phyloP scores from a whole-genome alignment of 1,139 yeast species.

The Hansenula sp. region DNA sequence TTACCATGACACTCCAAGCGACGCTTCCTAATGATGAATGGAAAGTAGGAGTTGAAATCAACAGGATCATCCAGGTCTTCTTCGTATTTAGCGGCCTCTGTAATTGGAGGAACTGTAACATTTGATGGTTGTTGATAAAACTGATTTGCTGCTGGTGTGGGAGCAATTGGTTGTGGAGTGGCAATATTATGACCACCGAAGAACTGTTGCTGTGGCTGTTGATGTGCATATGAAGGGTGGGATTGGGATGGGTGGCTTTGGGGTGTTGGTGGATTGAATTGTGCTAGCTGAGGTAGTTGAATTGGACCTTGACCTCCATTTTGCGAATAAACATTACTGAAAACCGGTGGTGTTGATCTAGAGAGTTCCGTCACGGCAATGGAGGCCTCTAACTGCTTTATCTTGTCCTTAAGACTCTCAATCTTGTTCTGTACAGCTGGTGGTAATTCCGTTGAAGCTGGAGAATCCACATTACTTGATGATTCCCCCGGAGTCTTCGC shows the following conservation, averaged over 20 bases:
- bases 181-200: not conserved
- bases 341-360: conserved; percentile 4
- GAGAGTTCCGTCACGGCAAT: conserved; percentile 30
- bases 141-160: not conserved
- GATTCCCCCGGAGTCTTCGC: not conserved
- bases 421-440: conserved; percentile 14
- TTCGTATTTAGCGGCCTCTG: conserved; percentile 8
- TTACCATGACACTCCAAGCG: conserved; percentile 36
- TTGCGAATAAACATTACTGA: not conserved
- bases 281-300: not conserved
- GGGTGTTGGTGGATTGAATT: not conserved
- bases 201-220: not conserved
- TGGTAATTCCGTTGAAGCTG: not conserved
- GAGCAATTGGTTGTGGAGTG: not conserved
- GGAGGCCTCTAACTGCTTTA: conserved; percentile 41
- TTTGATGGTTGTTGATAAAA: not conserved
- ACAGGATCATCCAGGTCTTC: conserved; percentile 15
- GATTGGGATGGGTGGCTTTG: not conserved
- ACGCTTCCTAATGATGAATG: conserved; percentile 23
- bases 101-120: not conserved
- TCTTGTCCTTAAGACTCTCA: conserved; percentile 36
- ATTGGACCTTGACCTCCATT: not conserved
- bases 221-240: not conserved
- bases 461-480: not conserved
- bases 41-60: conserved; percentile 26